These are phyloP conservation scores for Floccularia luteovirens DNA, from an alignment of 768 basidiomycete genomes.

Conservation along the genomic window DNA sequence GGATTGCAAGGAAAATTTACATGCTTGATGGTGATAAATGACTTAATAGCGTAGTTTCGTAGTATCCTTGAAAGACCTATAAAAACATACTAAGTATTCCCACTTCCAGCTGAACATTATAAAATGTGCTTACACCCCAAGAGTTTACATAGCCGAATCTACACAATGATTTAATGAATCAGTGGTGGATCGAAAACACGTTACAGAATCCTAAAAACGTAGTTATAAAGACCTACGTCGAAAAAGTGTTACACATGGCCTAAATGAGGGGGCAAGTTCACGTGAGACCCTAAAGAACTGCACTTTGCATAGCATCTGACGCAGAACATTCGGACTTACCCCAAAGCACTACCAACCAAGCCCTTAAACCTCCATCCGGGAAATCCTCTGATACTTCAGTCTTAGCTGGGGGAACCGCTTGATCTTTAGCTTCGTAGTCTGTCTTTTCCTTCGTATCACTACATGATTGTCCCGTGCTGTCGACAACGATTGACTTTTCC, in stretches of 20 bases:
- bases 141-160: slow-evolving; percentile 68
- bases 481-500: no score
- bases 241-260: slow-evolving; percentile 39
- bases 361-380: slow-evolving; percentile 35
- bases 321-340: slow-evolving; percentile 26
- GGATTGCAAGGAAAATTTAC: slow-evolving; percentile 25
- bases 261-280: no score
- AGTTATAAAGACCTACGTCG: slow-evolving; percentile 29
- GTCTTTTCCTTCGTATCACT: no score
- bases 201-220: no score
- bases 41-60: slow-evolving; percentile 44
- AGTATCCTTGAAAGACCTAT: slow-evolving; percentile 71
- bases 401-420: neutral
- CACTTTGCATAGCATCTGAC: no score
- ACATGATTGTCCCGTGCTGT: no score
- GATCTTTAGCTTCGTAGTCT: no score
- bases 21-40: slow-evolving; percentile 54
- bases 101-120: neutral
- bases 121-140: slow-evolving; percentile 51
- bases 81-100: neutral
- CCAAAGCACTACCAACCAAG: slow-evolving; percentile 38
- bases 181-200: no score
- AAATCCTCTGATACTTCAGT: slow-evolving; percentile 15
- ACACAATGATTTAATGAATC: slow-evolving; percentile 8
- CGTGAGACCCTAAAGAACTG: no score